These are phyloP conservation scores for Fusarium multiceps DNA, from an alignment of 2,329 filamentous ascomycete species.

Conservation along the genomic window DNA sequence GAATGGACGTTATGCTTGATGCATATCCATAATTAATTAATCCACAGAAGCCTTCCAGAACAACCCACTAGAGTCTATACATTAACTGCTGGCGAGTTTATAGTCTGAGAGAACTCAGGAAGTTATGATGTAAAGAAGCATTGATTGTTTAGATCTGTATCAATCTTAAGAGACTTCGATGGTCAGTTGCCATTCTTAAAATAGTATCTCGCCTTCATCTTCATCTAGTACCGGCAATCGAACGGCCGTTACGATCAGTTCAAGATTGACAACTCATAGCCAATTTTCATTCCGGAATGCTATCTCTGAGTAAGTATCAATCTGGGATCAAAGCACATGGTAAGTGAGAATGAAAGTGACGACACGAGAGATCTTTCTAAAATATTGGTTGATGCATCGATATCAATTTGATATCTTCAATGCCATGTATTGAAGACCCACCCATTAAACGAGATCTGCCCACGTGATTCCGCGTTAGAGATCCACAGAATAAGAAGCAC, in stretches of 20 bases:
- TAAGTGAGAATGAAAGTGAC: neutral
- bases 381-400: neutral
- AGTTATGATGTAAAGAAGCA: neutral
- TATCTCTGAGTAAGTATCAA: neutral
- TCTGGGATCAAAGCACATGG: neutral
- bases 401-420: neutral
- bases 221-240: neutral
- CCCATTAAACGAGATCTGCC: neutral
- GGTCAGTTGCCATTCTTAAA: neutral
- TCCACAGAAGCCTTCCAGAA: neutral
- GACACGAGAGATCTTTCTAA: neutral
- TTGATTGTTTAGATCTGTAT: too few relatives aligned
- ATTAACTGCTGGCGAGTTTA: neutral
- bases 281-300: neutral
- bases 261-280: neutral
- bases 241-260: neutral
- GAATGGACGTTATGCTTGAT: slow-evolving; percentile 1
- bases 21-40: neutral
- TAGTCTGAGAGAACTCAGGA: neutral
- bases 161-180: neutral
- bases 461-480: slow-evolving; percentile 41
- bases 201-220: neutral
- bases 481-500: slow-evolving; percentile 3
- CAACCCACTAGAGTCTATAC: neutral
- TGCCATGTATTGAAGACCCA: neutral